Base-by-base conservation (phyloP, 176 grass and related monocot genomes). In the Hordeum marinum region DNA sequence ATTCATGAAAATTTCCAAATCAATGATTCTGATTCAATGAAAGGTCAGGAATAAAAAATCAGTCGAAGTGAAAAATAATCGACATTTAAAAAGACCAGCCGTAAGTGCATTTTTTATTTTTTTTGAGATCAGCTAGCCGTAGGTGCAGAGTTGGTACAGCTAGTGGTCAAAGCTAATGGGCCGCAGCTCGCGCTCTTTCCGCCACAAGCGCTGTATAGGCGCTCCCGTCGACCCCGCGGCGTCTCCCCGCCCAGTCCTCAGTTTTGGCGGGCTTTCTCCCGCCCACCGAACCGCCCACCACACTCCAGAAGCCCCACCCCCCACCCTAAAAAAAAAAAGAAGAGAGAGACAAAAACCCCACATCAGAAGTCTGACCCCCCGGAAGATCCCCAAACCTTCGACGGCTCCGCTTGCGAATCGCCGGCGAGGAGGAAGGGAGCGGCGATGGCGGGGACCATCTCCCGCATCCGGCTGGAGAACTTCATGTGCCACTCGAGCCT, bases 401-500 rank as follows among this genome's bases (percentile, higher is more conserved):
- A 6, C 43, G n/a, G 20, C 52, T 10, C 50, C 31, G 20, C 55
- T 24, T 12, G 29, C 18, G 26, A 18, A 11, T 60, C 39, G 63
- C 76, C 58, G 52, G 20, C 45, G 59, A 11, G 41, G 78, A 13
- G 60, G 79, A 29, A 4, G 42, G n/a, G 8, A 35, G 70, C 66
- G 82, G 74, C 43, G 60, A 80, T 87, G 77, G 86, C 93, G 62
- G 96, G 91, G 85, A 89, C 91, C 43, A 93, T 95, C 62, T 76
- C 93, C 13, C 82, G 79, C 75, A 90, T 98, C 68, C 82, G 85
- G 5, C 81, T 98, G 55, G 96, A 98, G 91, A 98, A 98, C 50
- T 98, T 98, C 78, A 98, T 98, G 96, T 98, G 96, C 72, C 96
- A 98, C 69, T 90, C 89, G 68, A 94, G 96, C 78, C 88, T 98